Evolutionary conservation across 2,329 filamentous ascomycete genomes (phyloP).

Genomic region (Plectosphaerella sp.): DNA sequence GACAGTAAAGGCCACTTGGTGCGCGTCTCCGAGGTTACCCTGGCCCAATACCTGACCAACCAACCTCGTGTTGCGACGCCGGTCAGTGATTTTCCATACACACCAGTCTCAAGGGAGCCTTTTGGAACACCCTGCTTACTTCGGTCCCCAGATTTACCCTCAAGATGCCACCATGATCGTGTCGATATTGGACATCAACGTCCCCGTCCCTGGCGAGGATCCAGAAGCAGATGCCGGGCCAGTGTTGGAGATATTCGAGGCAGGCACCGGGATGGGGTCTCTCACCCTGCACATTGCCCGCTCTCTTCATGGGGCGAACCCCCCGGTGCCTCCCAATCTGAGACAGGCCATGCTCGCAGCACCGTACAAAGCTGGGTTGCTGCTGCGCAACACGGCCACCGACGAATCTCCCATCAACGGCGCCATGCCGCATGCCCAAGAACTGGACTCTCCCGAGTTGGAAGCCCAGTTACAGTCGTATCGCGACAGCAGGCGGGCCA

Average conservation of each 20-base stretch:
- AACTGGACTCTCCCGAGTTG: conserved; percentile 11
- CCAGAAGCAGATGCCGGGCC: conserved; percentile 26
- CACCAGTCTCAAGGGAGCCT: background rate
- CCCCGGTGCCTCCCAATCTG: conserved; percentile 38
- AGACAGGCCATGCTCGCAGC: conserved; percentile 19
- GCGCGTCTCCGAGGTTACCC: conserved; percentile 58
- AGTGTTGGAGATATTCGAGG: conserved; percentile 73
- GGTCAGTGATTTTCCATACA: conserved; percentile 33
- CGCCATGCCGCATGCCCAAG: conserved; percentile 10
- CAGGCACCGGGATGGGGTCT: conserved; percentile 79
- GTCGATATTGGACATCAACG: conserved; percentile 70
- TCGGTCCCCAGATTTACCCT: conserved; percentile 48
- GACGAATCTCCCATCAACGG: conserved; percentile 8
- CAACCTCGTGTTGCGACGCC: conserved; percentile 71
- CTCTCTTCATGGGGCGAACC: conserved; percentile 71
- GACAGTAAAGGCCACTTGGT: conserved; percentile 46
- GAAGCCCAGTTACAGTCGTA: conserved; percentile 36
- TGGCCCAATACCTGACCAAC: conserved; percentile 69
- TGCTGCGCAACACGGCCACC: conserved; percentile 6
- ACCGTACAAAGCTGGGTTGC: conserved; percentile 8
- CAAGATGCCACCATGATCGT: conserved; percentile 73
- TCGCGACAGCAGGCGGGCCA: conserved; percentile 51
- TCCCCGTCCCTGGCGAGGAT: conserved; percentile 32
- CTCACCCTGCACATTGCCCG: conserved; percentile 72
- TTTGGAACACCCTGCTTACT: background rate